Conservation (phyloP, 192 early-diverging fungal species). For the Podila minutissima region DNA sequence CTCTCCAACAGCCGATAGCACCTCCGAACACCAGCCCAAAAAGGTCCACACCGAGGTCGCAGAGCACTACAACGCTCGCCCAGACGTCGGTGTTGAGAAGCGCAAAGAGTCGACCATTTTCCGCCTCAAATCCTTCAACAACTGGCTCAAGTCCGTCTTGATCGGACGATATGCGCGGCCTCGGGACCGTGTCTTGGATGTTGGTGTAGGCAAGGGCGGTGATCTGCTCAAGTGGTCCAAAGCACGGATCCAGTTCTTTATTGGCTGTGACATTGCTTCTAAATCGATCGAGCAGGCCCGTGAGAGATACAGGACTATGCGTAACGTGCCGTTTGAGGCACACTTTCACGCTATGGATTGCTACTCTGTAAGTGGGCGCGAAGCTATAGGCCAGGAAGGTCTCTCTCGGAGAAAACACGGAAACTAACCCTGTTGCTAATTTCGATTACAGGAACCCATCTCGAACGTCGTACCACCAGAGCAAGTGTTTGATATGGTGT, state of each 20-base stretch:
- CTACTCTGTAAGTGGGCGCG: constrained; percentile 65
- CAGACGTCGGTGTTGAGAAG: constrained; percentile 76
- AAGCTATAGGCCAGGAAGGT: background rate
- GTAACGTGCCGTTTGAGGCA: constrained; percentile 71
- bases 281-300: constrained; percentile 87
- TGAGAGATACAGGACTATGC: constrained; percentile 68
- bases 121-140: constrained; percentile 92
- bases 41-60: constrained; percentile 62
- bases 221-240: constrained; percentile 85
- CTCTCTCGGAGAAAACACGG: background rate
- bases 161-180: constrained; percentile 72
- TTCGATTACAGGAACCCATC: constrained; percentile 38
- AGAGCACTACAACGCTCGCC: constrained; percentile 86
- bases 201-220: constrained; percentile 97
- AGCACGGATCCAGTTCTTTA: constrained; percentile 75
- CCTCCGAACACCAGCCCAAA: background rate
- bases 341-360: constrained; percentile 90
- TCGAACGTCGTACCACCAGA: constrained; percentile 62
- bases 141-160: constrained; percentile 95
- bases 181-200: constrained; percentile 76
- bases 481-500: constrained; percentile 83
- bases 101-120: constrained; percentile 89
- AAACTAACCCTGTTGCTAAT: background rate
- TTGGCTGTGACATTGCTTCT: constrained; percentile 89
- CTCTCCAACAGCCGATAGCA: constrained; percentile 14